Conservation (phyloP, 306 rosid species). For the Leucaena leucocephala region DNA sequence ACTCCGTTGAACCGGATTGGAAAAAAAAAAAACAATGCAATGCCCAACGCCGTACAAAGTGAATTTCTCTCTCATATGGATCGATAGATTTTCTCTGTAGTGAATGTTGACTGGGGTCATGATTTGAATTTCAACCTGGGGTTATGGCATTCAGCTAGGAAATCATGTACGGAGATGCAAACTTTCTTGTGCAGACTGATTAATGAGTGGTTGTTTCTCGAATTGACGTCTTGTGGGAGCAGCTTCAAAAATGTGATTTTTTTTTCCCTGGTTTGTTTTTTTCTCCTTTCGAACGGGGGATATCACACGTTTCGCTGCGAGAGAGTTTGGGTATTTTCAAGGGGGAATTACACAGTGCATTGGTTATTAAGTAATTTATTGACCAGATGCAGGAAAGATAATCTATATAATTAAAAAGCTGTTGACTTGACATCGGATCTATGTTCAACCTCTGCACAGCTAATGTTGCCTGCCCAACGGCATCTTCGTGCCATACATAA, state of each 20-base stretch:
- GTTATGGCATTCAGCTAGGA: background rate
- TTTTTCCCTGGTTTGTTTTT: background rate
- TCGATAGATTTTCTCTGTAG: slow-evolving; percentile 9
- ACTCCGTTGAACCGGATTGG: too few species aligned
- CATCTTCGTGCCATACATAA: background rate
- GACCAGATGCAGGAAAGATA: background rate
- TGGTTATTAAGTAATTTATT: background rate
- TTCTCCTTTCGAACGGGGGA: background rate
- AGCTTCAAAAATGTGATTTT: background rate
- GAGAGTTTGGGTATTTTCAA: background rate
- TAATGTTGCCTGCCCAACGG: background rate
- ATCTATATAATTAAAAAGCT: background rate
- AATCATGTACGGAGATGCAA: background rate
- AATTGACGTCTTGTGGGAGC: background rate
- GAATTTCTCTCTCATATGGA: slow-evolving; percentile 4
- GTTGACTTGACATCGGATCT: background rate
- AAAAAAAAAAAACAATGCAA: slow-evolving; percentile 6
- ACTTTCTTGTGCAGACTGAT: background rate
- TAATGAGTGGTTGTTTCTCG: background rate
- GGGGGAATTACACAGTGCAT: background rate
- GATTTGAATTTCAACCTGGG: slow-evolving; percentile 8
- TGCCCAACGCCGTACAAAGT: slow-evolving; percentile 28
- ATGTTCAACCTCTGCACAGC: background rate
- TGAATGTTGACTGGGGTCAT: slow-evolving; percentile 10
- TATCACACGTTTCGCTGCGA: background rate